Evolutionary conservation across 2,329 filamentous ascomycete species (phyloP).

Genomic region (Epichloe baconii): DNA sequence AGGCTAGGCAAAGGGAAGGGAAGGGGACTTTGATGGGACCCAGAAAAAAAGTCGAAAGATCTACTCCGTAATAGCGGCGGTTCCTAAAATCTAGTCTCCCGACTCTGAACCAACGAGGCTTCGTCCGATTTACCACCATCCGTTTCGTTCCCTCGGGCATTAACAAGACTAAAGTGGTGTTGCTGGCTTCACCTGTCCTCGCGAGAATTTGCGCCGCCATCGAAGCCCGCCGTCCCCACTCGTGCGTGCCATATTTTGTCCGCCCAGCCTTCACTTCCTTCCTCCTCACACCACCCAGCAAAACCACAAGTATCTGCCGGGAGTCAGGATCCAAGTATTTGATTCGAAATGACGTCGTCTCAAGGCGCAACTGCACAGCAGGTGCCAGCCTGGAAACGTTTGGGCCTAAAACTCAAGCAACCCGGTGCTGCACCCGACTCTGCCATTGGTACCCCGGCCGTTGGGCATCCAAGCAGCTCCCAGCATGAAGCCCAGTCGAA

Average conservation of each 20-base stretch:
- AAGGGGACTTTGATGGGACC: conserved; percentile 8
- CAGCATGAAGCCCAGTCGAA: conserved; percentile 18
- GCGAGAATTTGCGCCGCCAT: background rate
- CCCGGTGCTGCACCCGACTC: conserved; percentile 19
- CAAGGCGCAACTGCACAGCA: conserved; percentile 30
- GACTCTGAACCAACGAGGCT: background rate
- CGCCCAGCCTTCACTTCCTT: background rate
- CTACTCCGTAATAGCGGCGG: background rate
- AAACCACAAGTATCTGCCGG: conserved; percentile 5
- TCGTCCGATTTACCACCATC: background rate
- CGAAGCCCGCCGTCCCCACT: background rate
- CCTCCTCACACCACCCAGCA: background rate
- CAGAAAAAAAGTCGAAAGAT: conserved; percentile 16
- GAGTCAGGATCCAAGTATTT: background rate
- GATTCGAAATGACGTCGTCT: conserved; percentile 28
- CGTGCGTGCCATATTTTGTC: background rate
- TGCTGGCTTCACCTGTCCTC: background rate
- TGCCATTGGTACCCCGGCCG: conserved; percentile 17
- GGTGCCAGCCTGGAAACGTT: conserved; percentile 47
- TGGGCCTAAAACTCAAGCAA: conserved; percentile 49
- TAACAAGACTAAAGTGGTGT: background rate
- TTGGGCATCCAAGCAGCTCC: conserved; percentile 25
- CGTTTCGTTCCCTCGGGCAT: too few species aligned
- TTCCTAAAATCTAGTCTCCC: background rate
- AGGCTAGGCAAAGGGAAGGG: conserved; percentile 5